Percentiles rank a stretch among this genome's conserved stretches.
phyloP scores from a whole-genome alignment of 441 rosid genomes.

The Populus hybrid region DNA sequence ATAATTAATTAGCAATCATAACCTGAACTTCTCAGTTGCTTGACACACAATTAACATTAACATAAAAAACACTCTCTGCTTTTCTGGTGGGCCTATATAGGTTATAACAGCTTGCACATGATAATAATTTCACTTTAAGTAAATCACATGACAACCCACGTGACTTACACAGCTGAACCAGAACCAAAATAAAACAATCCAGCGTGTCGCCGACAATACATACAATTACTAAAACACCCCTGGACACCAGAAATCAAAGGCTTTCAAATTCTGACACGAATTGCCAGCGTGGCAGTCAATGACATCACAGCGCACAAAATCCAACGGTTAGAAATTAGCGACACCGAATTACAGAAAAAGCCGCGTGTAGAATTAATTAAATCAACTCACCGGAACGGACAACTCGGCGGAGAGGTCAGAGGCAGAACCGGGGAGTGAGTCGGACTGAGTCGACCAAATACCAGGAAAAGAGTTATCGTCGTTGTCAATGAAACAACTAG shows the following conservation, averaged over 20 bases:
- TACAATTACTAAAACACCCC: constrained; percentile 7
- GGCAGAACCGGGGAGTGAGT: constrained; percentile 55
- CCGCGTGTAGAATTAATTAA: background rate
- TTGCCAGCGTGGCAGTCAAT: constrained; percentile 9
- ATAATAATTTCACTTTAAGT: constrained; percentile 6
- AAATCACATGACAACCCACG: constrained; percentile 41
- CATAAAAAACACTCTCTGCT: background rate
- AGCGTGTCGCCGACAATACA: constrained; percentile 31
- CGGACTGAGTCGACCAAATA: constrained; percentile 60
- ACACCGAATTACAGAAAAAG: background rate
- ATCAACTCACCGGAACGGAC: constrained; percentile 62
- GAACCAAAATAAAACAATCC: constrained; percentile 10
- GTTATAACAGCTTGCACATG: background rate
- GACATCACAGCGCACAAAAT: constrained; percentile 20
- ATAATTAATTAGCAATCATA: background rate
- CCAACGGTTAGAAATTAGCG: background rate
- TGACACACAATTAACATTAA: background rate
- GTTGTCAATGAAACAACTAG: background rate
- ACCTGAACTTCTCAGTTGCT: background rate
- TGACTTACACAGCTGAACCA: constrained; percentile 32
- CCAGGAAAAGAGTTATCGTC: constrained; percentile 41
- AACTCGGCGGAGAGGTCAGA: constrained; percentile 67
- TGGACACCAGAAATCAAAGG: background rate
- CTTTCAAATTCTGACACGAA: constrained; percentile 1
- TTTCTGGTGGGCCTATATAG: background rate